Evolutionary conservation across 768 basidiomycete species (phyloP), one percentile per base, ranked within the genome.

Genomic region (Collybia mongolica): DNA sequence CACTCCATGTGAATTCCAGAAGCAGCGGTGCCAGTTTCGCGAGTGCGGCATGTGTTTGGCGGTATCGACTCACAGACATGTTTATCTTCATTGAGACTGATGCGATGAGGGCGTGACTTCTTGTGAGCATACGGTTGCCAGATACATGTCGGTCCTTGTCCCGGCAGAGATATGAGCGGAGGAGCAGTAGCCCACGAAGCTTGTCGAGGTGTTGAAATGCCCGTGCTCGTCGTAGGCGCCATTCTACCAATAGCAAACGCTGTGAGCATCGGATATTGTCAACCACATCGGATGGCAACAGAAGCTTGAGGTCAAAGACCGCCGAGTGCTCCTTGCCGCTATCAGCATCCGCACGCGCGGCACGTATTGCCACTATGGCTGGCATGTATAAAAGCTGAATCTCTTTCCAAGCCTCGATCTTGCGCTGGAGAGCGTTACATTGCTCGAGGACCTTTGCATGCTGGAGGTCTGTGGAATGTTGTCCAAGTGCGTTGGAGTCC

Each of bases 371-470:
- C 0, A 44, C 39, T 5, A 51, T 49, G 5, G 17, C 48, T 14
- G 66, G 67, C 44, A 65, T 65, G 41, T 69, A 67, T 2, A 67
- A 39, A 6, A 56, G 47, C 44, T 68, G 67, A 19, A 65, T 50
- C 4, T 15, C 28, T 4, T 41, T 44, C 66, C 67, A 70, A 2
- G 59, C 55, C 6, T 64, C 55, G 14, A 69, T 60, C 24, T 57
- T 54, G n/a, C 58, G 43, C 29, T 49, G 49, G 2, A 70, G 48
- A 5, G 42, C 29, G 26, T 59, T 62, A 0, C 45, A 52, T 2
- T 56, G 53, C 44, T 65, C 59, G 26, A 61, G 49, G 8, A 68
- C 19, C 45, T 65, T 66, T 14, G 59, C 49, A 18, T 51, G 40
- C 46, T 72, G 66, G 12, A 58, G 55, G 32, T 57, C 52, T n/a